phyloP scores from a whole-genome alignment of 441 rosid species.

The Syzygium syzygioides region DNA sequence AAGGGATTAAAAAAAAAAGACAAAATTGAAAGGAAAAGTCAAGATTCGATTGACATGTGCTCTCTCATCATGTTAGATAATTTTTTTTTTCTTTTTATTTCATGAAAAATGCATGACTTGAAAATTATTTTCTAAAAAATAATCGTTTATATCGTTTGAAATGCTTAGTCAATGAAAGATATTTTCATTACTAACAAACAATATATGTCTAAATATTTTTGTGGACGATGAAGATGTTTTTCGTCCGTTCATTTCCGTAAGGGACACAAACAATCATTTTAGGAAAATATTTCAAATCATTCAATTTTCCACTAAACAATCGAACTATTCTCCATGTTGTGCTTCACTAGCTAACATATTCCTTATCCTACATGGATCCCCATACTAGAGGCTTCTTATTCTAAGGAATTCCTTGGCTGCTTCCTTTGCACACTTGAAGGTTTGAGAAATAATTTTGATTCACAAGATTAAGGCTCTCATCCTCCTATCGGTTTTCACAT shows the following conservation, averaged over 20 bases:
- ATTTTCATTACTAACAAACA: fast-evolving
- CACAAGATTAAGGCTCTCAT: background rate
- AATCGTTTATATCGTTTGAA: fast-evolving
- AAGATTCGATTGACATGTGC: background rate
- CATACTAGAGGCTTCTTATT: background rate
- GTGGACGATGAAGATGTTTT: fast-evolving
- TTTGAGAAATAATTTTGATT: background rate
- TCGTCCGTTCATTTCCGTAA: fast-evolving
- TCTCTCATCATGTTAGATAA: background rate
- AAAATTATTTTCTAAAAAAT: fast-evolving
- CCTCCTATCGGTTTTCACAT: background rate
- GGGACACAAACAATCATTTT: fast-evolving
- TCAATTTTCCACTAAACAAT: background rate
- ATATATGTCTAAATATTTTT: background rate
- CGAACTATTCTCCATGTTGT: fast-evolving
- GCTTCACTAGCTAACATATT: background rate
- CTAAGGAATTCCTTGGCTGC: background rate
- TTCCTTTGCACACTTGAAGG: background rate
- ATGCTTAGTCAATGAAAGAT: background rate
- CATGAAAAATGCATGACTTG: fast-evolving
- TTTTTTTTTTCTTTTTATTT: background rate
- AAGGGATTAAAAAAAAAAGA: background rate
- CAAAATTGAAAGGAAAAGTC: background rate
- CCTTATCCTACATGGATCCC: background rate
- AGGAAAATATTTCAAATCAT: background rate